These are phyloP conservation scores for Herpotrichia juniperi DNA, from an alignment of 2,329 filamentous ascomycete species.

Conservation along the genomic window DNA sequence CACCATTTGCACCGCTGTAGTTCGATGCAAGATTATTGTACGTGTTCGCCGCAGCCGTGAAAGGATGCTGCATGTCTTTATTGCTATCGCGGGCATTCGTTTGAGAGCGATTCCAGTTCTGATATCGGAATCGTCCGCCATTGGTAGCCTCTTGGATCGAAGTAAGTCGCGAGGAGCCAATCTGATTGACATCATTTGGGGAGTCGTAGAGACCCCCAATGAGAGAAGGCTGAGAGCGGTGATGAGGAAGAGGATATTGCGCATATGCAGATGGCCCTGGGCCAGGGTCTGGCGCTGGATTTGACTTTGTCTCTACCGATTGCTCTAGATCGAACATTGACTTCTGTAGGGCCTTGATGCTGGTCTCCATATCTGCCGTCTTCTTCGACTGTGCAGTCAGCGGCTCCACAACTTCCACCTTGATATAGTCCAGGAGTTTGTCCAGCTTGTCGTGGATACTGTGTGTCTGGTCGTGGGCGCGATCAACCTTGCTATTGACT, in stretches of 20 bases:
- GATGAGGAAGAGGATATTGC: constrained; percentile 14
- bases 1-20: not conserved
- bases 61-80: constrained; percentile 24
- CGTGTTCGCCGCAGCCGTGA: constrained; percentile 24
- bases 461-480: constrained; percentile 21
- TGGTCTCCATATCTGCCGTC: constrained; percentile 25
- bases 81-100: constrained; percentile 24
- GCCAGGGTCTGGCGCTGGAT: constrained; percentile 4
- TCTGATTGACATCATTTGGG: constrained; percentile 14
- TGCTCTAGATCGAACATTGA: constrained; percentile 30
- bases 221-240: constrained; percentile 33
- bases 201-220: constrained; percentile 24
- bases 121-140: constrained; percentile 21
- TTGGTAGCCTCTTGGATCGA: constrained; percentile 18
- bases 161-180: constrained; percentile 16
- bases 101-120: constrained; percentile 20
- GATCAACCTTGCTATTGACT: constrained; percentile 28
- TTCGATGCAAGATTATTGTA: constrained; percentile 26
- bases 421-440: constrained; percentile 31
- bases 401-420: constrained; percentile 28
- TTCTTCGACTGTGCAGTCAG: constrained; percentile 33
- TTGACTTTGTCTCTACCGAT: constrained; percentile 22
- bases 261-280: constrained; percentile 7
- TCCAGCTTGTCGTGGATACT: constrained; percentile 32
- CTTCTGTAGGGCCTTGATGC: constrained; percentile 34